Percentiles rank a stretch among this genome's conserved stretches.
Conservation (phyloP, 2,329 filamentous ascomycete species). For the Coniochaeta prunicola region DNA sequence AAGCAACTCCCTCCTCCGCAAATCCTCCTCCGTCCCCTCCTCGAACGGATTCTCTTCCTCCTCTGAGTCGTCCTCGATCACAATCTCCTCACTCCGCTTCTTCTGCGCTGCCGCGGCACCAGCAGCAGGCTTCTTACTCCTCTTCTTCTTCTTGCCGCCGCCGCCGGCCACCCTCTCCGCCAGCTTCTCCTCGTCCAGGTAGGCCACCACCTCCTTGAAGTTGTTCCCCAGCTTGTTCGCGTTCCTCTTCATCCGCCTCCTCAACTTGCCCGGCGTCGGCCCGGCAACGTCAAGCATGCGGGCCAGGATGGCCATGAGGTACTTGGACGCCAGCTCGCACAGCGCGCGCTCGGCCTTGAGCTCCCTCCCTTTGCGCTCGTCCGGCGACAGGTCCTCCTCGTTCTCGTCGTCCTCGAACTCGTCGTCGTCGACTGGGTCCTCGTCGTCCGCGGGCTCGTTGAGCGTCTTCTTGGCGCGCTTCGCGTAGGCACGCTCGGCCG, state of each 20-base stretch:
- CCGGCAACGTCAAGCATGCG: slow-evolving; percentile 63
- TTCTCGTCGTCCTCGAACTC: slow-evolving; percentile 48
- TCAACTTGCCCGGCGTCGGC: slow-evolving; percentile 54
- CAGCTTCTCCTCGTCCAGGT: slow-evolving; percentile 64
- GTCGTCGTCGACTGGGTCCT: slow-evolving; percentile 62
- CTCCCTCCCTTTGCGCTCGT: slow-evolving; percentile 54
- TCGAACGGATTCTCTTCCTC: slow-evolving; percentile 36
- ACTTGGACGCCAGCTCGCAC: slow-evolving; percentile 77
- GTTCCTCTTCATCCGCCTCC: slow-evolving; percentile 69
- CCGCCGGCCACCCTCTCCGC: slow-evolving; percentile 30
- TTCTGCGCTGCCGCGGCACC: slow-evolving; percentile 26
- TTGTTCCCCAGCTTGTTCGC: slow-evolving; percentile 73
- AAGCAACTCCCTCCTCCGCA: slow-evolving; percentile 45
- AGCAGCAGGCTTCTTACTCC: slow-evolving; percentile 30
- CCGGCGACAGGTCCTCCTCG: slow-evolving; percentile 44
- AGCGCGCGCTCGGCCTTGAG: slow-evolving; percentile 78
- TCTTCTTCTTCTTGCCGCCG: slow-evolving; percentile 24
- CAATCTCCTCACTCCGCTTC: slow-evolving; percentile 36
- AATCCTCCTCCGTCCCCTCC: slow-evolving; percentile 52
- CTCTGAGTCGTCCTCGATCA: slow-evolving; percentile 33
- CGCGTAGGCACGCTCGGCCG: slow-evolving; percentile 71
- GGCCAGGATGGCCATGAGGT: slow-evolving; percentile 72
- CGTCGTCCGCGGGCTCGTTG: slow-evolving; percentile 61
- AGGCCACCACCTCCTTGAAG: slow-evolving; percentile 76
- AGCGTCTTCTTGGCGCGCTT: slow-evolving; percentile 57